Conservation (phyloP, 176 grass and related monocot species). For the Cocos nucifera region DNA sequence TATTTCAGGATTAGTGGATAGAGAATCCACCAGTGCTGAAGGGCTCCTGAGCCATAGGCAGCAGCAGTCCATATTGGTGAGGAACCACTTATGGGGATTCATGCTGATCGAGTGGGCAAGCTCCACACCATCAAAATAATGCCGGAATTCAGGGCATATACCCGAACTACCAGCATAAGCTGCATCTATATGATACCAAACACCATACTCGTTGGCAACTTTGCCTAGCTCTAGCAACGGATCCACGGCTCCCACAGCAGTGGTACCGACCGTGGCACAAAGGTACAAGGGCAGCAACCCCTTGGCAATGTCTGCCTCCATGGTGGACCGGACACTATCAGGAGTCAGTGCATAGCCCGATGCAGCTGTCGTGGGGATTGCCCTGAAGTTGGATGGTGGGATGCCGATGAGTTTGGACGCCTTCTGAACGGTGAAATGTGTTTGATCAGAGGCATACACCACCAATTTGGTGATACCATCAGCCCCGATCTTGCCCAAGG, state of each 20-base stretch:
- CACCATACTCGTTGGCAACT: slow-evolving; percentile 5
- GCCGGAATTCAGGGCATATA: slow-evolving; percentile 52
- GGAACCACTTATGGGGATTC: slow-evolving; percentile 64
- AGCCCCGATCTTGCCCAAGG: slow-evolving; percentile 24
- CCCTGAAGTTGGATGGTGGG: slow-evolving; percentile 30
- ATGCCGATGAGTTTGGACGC: slow-evolving; percentile 40
- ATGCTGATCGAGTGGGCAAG: slow-evolving; percentile 45
- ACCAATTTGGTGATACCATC: slow-evolving; percentile 27
- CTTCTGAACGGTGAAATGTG: slow-evolving; percentile 45
- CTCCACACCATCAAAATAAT: slow-evolving; percentile 24
- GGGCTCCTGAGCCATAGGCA: slow-evolving; percentile 44
- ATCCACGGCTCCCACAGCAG: slow-evolving; percentile 38
- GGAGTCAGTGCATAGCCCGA: slow-evolving; percentile 36
- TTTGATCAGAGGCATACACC: slow-evolving; percentile 64
- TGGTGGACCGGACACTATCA: background rate
- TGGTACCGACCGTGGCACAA: slow-evolving; percentile 49
- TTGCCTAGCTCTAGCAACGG: slow-evolving; percentile 24
- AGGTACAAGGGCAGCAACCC: slow-evolving; percentile 45
- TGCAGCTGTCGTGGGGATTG: slow-evolving; percentile 17
- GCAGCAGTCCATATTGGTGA: slow-evolving; percentile 66
- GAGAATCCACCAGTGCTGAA: slow-evolving; percentile 27
- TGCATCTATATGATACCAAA: slow-evolving; percentile 53
- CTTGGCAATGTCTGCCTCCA: slow-evolving; percentile 34
- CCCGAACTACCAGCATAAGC: slow-evolving; percentile 36
- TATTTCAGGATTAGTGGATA: slow-evolving; percentile 54